Base-by-base conservation (phyloP, 106 monocot species). In the Apostasia shenzhenica region DNA sequence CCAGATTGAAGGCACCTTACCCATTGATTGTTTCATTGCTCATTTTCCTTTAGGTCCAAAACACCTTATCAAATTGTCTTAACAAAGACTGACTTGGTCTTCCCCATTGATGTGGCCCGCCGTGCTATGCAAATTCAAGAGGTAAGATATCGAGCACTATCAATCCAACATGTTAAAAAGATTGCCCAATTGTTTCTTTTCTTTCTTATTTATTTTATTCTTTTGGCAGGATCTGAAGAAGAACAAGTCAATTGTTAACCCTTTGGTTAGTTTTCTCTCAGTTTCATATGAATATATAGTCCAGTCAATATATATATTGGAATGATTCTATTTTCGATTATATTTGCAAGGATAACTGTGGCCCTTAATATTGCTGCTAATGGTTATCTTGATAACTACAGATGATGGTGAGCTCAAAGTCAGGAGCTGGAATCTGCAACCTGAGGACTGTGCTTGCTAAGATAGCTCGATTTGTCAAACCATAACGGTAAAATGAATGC, bases 331-430 rank as follows among this genome's bases (percentile, higher is more conserved):
- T 26, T 26, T 26, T 26, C 26, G 26, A 26, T 26, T 26, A 26
- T 26, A 26, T 26, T 26, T 26, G 26, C 26, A 26, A 26, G 26
- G 26, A 26, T 26, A 26, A 26, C 26, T 26, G 26, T 26, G 26
- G 26, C 26, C 26, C 26, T 26, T 26, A 26, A 50, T 61, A 5
- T 54, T 41, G 6, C 50, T 48, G 45, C 13, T 8, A 42, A 7
- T 41, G 37, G 41, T 2, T 2, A 3, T 44, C 2, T 11, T 8
- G 41, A 59, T 65, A 3, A 51, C 38, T 84, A 48, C 45, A 99
- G 99, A 83, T 83, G 88, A 99, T 99, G 93, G 83, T 88, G 75
- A 93, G 99, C 72, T 99, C 99, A 57, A 93, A 88, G 67, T 84
- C 90, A 69, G 99, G 99, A 51, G 99, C 87, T 56, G 99, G 99